Base-by-base conservation (phyloP, 2,329 filamentous ascomycete species). In the Coniochaeta prunicola region DNA sequence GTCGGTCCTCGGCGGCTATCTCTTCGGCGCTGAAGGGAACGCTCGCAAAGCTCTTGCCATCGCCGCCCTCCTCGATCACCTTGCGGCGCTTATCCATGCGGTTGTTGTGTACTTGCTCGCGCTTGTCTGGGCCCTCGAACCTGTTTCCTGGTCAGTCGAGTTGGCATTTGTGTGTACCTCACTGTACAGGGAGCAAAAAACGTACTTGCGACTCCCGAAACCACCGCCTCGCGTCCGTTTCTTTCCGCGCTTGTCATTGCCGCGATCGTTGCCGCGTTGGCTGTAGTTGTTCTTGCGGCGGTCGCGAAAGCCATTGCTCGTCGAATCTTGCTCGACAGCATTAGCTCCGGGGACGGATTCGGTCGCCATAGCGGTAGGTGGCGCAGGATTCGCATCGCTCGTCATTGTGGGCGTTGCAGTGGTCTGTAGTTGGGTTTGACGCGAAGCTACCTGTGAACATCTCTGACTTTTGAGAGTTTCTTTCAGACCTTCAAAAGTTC, bases 1-100 rank as follows among this genome's bases (percentile, higher is more conserved):
- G 86, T 63, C 93, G 87, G 70, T 88, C 87, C 72, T 99, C 94
- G 53, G 86, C 86, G 13, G 89, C 90, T 65, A 97, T 93, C 74
- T 97, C 92, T 63, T 94, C 91, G 66, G 90, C 83, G 58, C 76
- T 75, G 66, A 85, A 85, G 40, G 78, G 76, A 59, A 84, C 83
- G 69, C 69, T 75, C 75, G 77, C 78, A 63, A 86, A 84, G 60
- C 85, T 82, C 36, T 71, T 66, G 28, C 66, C 66, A 10, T 50
- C 45, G 15, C 69, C 69, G 57, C 77, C 74, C 21, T 58, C 67
- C 57, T 77, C 75, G 59, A 81, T 77, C 2, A 80, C 63, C 63
- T 78, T 82, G 59, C 76, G 80, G 40, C 82, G 80, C 70, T 86
- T 87, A n/a, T 71, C 70, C 58, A 77, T 76, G 66, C 80, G 76